Base-by-base conservation (phyloP, 176 grass and related monocot genomes). In the Pontederia crassipes region DNA sequence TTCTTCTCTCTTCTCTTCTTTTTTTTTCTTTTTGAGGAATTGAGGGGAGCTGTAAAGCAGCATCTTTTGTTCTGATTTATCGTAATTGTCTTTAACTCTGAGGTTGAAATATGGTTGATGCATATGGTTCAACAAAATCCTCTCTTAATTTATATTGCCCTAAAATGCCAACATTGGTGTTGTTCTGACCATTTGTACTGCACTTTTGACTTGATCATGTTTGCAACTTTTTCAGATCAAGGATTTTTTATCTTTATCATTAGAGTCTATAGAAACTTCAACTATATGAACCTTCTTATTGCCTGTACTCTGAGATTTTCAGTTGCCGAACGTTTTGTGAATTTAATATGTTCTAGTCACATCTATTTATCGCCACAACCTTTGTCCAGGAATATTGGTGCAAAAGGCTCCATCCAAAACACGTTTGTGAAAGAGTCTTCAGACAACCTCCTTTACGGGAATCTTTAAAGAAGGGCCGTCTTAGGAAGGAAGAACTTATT, bases 381-480 rank as follows among this genome's bases (percentile, higher is more conserved):
- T 57, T 46, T 8, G 12, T 48, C 20, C 58, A 97, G 93, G 93
- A 97, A 80, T 91, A 97, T 66, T 97, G 93, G 87, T 97, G 93
- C 80, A 97, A 97, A 83, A 71, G 93, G 49, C 79, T 85, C 12
- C 93, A 97, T 72, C 93, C 93, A 52, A 90, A 97, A 81, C 78
- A 92, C 82, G 93, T 97, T 64, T 85, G 84, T 48, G 87, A 97
- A 62, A 91, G 87, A 73, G 93, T 97, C 48, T 97, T 84, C 67
- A 81, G 93, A 28, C 93, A 97, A 46, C 84, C 93, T 78, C 84
- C 83, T 17, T 69, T 97, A 26, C 69, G 74, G 62, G 82, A 84
- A 49, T 97, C 93, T 74, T 73, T 97, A 64, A 88, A 86, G 81
- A 80, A 52, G 64, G 87, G 93, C 0, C 80, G 74, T 27, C 83